These are phyloP conservation scores for Beauveria sp. DNA, from an alignment of 2,329 filamentous ascomycete species.

Conservation along the genomic window DNA sequence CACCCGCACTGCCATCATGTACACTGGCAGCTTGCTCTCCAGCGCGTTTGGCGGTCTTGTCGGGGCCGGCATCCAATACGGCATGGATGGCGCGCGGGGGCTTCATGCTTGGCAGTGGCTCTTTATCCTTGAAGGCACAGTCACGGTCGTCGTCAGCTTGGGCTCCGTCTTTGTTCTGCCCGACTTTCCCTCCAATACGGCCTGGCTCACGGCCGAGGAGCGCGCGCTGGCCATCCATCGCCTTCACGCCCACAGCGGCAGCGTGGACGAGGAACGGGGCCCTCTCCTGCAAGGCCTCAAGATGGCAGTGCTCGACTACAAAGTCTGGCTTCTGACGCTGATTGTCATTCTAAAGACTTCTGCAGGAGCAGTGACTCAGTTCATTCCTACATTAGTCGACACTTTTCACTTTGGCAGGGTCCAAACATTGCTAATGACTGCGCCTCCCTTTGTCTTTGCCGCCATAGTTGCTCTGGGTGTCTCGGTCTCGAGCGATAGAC, in stretches of 20 bases:
- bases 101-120: conserved; percentile 57
- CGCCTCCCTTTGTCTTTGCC: conserved; percentile 57
- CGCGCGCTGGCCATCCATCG: conserved; percentile 45
- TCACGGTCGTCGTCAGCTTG: conserved; percentile 31
- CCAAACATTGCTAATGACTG: conserved; percentile 54
- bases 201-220: conserved; percentile 44
- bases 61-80: conserved; percentile 40
- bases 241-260: conserved; percentile 38
- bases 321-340: conserved; percentile 48
- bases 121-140: conserved; percentile 46
- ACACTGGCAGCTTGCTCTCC: conserved; percentile 49
- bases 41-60: conserved; percentile 45
- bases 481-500: conserved; percentile 63
- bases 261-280: conserved; percentile 31
- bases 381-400: conserved; percentile 63
- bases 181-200: conserved; percentile 45
- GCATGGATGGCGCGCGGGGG: conserved; percentile 31
- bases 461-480: conserved; percentile 56
- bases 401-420: conserved; percentile 57
- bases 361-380: conserved; percentile 55
- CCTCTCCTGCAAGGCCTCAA: conserved; percentile 44
- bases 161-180: conserved; percentile 34
- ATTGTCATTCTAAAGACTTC: conserved; percentile 48
- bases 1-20: conserved; percentile 49
- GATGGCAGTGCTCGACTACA: conserved; percentile 49